Evolutionary conservation across 2,329 filamentous ascomycete genomes (phyloP).

Genomic region (Pestalotiopsis sp.): DNA sequence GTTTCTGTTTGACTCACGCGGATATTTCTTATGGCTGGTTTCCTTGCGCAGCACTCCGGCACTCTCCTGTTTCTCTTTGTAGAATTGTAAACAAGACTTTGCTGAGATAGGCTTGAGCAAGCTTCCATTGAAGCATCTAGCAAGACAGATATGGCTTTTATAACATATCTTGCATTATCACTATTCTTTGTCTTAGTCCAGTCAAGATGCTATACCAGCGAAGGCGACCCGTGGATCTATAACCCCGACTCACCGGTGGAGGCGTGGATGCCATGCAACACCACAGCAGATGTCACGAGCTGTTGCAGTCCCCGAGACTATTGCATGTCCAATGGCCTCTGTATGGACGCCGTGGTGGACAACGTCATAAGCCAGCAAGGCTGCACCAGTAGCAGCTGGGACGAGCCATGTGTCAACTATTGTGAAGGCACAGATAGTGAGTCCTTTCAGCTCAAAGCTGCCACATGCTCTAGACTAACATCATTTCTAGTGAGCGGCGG

Average conservation of each 20-base stretch:
- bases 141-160: neutral
- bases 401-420: constrained; percentile 24
- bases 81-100: no score
- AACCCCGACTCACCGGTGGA: constrained; percentile 8
- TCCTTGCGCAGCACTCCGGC: no score
- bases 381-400: constrained; percentile 29
- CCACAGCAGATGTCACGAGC: constrained; percentile 19
- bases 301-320: constrained; percentile 28
- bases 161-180: neutral
- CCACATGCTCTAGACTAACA: no score
- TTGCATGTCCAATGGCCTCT: constrained; percentile 32
- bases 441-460: neutral
- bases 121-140: no score
- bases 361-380: constrained; percentile 31
- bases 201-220: constrained; percentile 15
- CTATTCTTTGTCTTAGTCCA: neutral
- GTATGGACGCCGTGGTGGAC: constrained; percentile 26
- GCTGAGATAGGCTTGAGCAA: no score
- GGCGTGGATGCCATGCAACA: constrained; percentile 22
- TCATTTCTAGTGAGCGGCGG: constrained; percentile 10
- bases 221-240: constrained; percentile 9
- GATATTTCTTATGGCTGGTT: no score
- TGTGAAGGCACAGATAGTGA: constrained; percentile 20
- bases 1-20: neutral
- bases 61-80: no score